Conservation (phyloP, 2,329 filamentous ascomycete genomes). For the Cladosporium sp. region DNA sequence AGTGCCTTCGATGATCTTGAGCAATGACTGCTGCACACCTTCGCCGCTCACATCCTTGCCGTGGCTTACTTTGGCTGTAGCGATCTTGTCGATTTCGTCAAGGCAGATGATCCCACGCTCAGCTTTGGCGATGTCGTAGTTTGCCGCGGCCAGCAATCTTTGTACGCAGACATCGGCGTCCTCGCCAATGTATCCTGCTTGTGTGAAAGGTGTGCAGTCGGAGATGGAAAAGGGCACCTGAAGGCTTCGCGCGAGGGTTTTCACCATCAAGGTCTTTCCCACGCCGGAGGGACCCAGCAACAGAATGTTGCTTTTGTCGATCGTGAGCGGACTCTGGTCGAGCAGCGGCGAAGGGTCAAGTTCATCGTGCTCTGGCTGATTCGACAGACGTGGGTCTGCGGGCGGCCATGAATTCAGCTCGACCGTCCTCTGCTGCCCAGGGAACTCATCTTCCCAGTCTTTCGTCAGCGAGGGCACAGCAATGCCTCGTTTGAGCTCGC, state of each 20-base stretch:
- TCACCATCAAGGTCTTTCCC: slow-evolving; percentile 93
- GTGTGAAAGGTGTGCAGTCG: slow-evolving; percentile 93
- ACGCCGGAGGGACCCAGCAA: slow-evolving; percentile 90
- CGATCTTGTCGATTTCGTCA: slow-evolving; percentile 97
- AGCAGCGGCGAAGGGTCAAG: slow-evolving; percentile 39
- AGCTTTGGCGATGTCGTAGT: slow-evolving; percentile 78
- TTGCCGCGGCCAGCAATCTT: slow-evolving; percentile 80
- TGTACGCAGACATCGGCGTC: slow-evolving; percentile 97
- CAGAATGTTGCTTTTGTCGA: slow-evolving; percentile 94
- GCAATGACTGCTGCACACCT: slow-evolving; percentile 89
- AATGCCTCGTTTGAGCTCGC: slow-evolving; percentile 29
- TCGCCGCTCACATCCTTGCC: slow-evolving; percentile 94
- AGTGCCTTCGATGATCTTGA: slow-evolving; percentile 95
- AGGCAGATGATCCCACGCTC: slow-evolving; percentile 93
- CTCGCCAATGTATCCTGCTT: slow-evolving; percentile 95
- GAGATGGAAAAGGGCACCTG: slow-evolving; percentile 94
- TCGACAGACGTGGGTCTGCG: slow-evolving; percentile 16
- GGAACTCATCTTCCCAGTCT: slow-evolving; percentile 53
- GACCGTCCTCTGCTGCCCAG: slow-evolving; percentile 55
- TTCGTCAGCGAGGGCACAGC: slow-evolving; percentile 31
- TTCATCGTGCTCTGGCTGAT: slow-evolving; percentile 16
- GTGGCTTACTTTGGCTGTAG: slow-evolving; percentile 78
- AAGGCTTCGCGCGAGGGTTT: slow-evolving; percentile 83
- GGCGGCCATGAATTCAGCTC: slow-evolving; percentile 19
- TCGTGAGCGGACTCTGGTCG: slow-evolving; percentile 60